Evolutionary conservation across 1,284 basidiomycete genomes (phyloP).

Genomic region (Microbotryum violaceum): DNA sequence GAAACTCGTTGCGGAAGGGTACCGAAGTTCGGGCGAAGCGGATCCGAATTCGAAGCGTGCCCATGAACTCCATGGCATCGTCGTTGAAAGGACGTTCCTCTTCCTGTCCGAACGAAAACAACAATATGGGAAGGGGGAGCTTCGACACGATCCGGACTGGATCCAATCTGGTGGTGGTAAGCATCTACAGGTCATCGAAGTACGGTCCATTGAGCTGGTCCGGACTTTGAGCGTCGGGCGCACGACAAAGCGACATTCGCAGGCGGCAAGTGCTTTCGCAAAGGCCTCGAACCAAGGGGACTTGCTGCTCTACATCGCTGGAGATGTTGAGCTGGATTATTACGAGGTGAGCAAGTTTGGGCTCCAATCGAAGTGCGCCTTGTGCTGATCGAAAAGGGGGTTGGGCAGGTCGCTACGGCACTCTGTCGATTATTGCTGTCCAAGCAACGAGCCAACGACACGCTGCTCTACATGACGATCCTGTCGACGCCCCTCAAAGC

Average conservation of each 20-base stretch:
- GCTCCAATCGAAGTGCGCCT: too few species aligned
- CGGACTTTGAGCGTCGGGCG: conserved; percentile 19
- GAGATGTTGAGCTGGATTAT: conserved; percentile 70
- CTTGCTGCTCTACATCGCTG: conserved; percentile 53
- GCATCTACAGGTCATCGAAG: conserved; percentile 52
- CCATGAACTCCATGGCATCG: conserved; percentile 7
- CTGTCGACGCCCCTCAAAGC: conserved; percentile 79
- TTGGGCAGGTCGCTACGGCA: conserved; percentile 56
- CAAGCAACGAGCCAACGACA: conserved; percentile 67
- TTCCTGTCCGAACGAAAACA: conserved; percentile 86
- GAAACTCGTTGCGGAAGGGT: conserved; percentile 64
- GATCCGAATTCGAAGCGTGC: conserved; percentile 28
- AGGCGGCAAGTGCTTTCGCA: conserved; percentile 30
- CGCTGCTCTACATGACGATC: conserved; percentile 83
- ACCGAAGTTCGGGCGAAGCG: conserved; percentile 49
- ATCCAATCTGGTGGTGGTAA: conserved; percentile 47
- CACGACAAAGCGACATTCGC: conserved; percentile 40
- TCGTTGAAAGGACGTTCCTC: conserved; percentile 64
- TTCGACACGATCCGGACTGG: conserved; percentile 61
- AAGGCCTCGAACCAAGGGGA: conserved; percentile 15
- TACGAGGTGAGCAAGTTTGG: conserved; percentile 51
- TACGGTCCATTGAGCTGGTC: conserved; percentile 48
- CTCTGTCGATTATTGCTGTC: conserved; percentile 69
- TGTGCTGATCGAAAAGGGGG: too few species aligned
- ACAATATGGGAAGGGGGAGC: conserved; percentile 48